Conservation (phyloP, 2,329 filamentous ascomycete genomes). For the Aspergillus sp. region DNA sequence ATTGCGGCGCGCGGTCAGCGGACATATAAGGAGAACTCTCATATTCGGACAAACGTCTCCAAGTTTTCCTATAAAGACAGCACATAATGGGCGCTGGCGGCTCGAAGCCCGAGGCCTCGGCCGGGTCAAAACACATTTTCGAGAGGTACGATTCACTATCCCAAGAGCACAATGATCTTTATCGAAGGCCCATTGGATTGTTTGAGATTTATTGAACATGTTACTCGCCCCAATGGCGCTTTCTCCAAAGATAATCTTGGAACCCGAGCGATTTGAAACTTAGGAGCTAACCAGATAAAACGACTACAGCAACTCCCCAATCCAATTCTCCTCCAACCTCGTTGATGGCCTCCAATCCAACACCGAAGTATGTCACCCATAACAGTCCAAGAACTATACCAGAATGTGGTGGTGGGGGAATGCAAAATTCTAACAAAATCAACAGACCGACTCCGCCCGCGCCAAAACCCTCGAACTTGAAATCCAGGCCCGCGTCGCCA, state of each 20-base stretch:
- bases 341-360: slow-evolving; percentile 80
- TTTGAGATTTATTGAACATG: background rate
- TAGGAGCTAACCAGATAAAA: slow-evolving; percentile 19
- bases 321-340: slow-evolving; percentile 76
- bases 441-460: slow-evolving; percentile 83
- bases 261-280: background rate
- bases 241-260: background rate
- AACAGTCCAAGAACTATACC: background rate
- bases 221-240: background rate
- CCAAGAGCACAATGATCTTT: background rate
- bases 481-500: slow-evolving; percentile 80
- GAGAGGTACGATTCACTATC: slow-evolving; percentile 47
- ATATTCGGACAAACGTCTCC: background rate
- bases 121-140: slow-evolving; percentile 60
- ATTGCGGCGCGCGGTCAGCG: slow-evolving; percentile 2
- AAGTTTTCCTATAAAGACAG: background rate
- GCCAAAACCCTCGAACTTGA: slow-evolving; percentile 80
- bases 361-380: slow-evolving; percentile 66
- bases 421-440: slow-evolving; percentile 2
- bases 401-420: background rate
- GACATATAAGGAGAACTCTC: background rate
- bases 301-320: slow-evolving; percentile 48
- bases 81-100: slow-evolving; percentile 60
- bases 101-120: slow-evolving; percentile 59
- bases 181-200: background rate